These are phyloP conservation scores for Suillus weaverae DNA, from an alignment of 768 basidiomycete species.

Conservation along the genomic window DNA sequence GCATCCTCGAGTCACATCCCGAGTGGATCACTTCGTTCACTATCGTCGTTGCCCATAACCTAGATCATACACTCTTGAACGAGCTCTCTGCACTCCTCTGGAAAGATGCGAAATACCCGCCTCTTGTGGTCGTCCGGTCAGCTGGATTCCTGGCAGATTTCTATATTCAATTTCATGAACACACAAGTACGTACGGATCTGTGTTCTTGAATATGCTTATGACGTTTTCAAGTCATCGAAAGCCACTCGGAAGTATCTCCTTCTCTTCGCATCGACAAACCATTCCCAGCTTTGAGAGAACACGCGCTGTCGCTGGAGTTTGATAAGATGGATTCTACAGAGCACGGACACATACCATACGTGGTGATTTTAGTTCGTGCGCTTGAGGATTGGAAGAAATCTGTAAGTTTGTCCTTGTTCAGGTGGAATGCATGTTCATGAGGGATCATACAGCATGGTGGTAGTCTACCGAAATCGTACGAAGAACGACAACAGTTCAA, in stretches of 20 bases:
- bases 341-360: conserved; percentile 89
- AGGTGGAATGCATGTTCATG: neutral
- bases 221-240: conserved; percentile 66
- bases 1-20: conserved; percentile 55
- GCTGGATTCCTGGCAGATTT: conserved; percentile 92
- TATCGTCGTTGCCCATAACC: conserved; percentile 84
- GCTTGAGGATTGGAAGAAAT: conserved; percentile 78
- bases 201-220: neutral
- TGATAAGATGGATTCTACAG: conserved; percentile 78
- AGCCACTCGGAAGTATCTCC: conserved; percentile 77
- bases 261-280: conserved; percentile 82
- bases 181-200: conserved; percentile 58
- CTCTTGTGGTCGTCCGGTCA: conserved; percentile 77
- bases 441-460: conserved; percentile 56
- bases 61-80: conserved; percentile 54
- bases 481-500: conserved; percentile 83
- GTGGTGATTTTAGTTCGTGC: conserved; percentile 84
- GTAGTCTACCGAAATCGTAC: conserved; percentile 48
- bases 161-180: conserved; percentile 86
- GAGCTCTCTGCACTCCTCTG: conserved; percentile 68
- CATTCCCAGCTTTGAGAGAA: conserved; percentile 80
- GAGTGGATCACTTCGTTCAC: conserved; percentile 64
- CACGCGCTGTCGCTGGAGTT: conserved; percentile 74
- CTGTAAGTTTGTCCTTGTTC: conserved; percentile 44
- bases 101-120: conserved; percentile 55